A percentile compares a stretch with the other conserved stretches of the same genome.
Evolutionary conservation across 495 filamentous ascomycete genomes (phyloP).

Genomic region (Penicillium crystallinum): DNA sequence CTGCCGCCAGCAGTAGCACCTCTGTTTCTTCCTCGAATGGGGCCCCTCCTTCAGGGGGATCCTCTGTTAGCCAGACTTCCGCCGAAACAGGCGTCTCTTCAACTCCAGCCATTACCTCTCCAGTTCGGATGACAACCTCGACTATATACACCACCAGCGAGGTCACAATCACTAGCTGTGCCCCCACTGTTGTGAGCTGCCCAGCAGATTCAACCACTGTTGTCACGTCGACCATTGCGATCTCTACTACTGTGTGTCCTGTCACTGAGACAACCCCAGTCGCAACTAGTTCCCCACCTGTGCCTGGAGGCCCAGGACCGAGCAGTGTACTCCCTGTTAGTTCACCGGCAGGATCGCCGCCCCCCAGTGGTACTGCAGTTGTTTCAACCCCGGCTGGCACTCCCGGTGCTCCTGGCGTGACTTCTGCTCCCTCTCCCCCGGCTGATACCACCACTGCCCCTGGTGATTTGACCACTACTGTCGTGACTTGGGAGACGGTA

Average conservation of each 20-base stretch:
- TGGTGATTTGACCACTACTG: conserved; percentile 4
- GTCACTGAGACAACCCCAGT: conserved; percentile 34
- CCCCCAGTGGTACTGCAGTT: neutral
- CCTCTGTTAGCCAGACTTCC: neutral
- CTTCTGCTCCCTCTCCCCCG: neutral
- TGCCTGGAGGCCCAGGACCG: conserved; percentile 6
- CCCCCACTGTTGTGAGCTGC: conserved; percentile 53
- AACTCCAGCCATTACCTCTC: neutral
- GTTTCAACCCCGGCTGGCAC: neutral
- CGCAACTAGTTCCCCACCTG: neutral
- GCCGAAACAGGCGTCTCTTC: neutral
- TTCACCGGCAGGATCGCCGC: neutral
- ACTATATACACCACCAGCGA: conserved; percentile 50
- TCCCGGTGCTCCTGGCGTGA: neutral
- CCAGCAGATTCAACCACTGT: conserved; percentile 47
- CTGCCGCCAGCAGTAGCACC: neutral
- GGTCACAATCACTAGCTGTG: conserved; percentile 55
- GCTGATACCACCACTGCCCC: conserved; percentile 3
- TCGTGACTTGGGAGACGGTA: conserved; percentile 22
- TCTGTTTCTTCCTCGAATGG: too few species aligned
- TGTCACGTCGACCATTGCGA: conserved; percentile 48
- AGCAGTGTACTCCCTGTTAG: neutral
- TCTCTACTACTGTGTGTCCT: conserved; percentile 58
- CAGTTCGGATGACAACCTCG: conserved; percentile 12
- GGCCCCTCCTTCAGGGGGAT: neutral